Percentiles rank a stretch among this genome's conserved stretches.
phyloP scores from a whole-genome alignment of 2,329 filamentous ascomycete genomes.

The Talaromyces pinophilus region DNA sequence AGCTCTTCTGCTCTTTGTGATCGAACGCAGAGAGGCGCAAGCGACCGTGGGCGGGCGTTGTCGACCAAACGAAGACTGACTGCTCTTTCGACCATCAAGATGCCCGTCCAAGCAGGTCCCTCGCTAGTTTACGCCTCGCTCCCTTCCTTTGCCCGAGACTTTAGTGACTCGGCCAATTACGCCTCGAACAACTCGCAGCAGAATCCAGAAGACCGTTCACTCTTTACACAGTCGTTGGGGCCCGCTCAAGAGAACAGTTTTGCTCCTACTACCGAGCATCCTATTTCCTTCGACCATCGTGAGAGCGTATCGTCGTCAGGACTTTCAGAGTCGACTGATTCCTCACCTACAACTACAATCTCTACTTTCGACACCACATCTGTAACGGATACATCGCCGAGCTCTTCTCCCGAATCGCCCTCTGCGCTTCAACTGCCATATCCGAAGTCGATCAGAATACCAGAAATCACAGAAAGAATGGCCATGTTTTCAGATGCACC shows the following conservation, averaged over 20 bases:
- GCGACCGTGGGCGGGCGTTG: constrained; percentile 32
- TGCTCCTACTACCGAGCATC: constrained; percentile 14
- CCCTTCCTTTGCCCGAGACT: constrained; percentile 57
- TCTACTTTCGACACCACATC: constrained; percentile 91
- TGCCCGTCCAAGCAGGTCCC: constrained; percentile 45
- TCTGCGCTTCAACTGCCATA: constrained; percentile 64
- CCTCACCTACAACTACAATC: constrained; percentile 90
- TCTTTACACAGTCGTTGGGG: constrained; percentile 17
- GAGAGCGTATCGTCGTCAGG: constrained; percentile 48
- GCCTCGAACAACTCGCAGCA: constrained; percentile 26
- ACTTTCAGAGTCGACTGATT: constrained; percentile 81
- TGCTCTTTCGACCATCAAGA: constrained; percentile 29
- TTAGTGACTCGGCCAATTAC: constrained; percentile 42
- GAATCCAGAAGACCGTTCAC: constrained; percentile 32
- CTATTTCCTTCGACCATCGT: constrained; percentile 40
- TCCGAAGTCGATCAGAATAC: constrained; percentile 40
- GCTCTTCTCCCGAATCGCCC: constrained; percentile 88
- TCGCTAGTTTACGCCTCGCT: constrained; percentile 48
- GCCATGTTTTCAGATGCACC: constrained; percentile 27
- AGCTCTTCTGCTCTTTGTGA: constrained; percentile 29
- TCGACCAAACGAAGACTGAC: constrained; percentile 35
- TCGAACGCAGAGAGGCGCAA: constrained; percentile 30
- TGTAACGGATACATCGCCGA: constrained; percentile 85
- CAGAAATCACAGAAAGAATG: constrained; percentile 31
- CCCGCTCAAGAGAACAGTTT: constrained; percentile 13